phyloP scores from a whole-genome alignment of 768 basidiomycete genomes.

The Boletus subparvulus region DNA sequence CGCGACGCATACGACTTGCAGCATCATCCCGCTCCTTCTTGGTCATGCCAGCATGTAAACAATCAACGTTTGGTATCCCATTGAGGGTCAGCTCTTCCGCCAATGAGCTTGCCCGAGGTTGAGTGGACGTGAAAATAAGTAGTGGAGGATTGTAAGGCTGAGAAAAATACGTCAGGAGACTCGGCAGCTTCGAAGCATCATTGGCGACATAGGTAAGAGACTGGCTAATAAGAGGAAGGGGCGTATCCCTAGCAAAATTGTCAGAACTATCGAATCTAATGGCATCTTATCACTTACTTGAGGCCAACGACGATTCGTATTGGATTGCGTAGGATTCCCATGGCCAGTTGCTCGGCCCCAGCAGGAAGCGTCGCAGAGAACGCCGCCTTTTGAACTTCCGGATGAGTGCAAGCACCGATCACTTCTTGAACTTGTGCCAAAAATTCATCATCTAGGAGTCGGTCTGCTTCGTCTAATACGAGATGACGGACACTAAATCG shows the following conservation, averaged over 20 bases:
- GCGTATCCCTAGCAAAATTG: conserved; percentile 70
- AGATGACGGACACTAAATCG: conserved; percentile 73
- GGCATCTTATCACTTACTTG: conserved; percentile 57
- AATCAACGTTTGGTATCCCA: conserved; percentile 79
- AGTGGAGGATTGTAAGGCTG: conserved; percentile 88
- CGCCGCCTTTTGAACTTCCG: conserved; percentile 76
- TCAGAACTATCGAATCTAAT: conserved; percentile 14
- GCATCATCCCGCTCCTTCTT: conserved; percentile 87
- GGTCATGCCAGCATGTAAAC: conserved; percentile 87
- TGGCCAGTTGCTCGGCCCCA: conserved; percentile 81
- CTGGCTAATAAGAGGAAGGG: conserved; percentile 87
- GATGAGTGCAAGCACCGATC: conserved; percentile 68
- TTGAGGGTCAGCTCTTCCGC: conserved; percentile 80
- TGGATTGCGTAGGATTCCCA: conserved; percentile 81
- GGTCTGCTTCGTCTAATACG: conserved; percentile 88
- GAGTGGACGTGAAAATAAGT: conserved; percentile 88
- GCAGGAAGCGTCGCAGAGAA: conserved; percentile 96
- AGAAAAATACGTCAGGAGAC: conserved; percentile 74
- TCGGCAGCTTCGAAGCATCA: conserved; percentile 92
- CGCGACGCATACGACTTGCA: conserved; percentile 79
- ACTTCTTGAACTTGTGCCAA: conserved; percentile 87
- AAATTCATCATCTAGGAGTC: conserved; percentile 89
- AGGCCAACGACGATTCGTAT: conserved; percentile 94
- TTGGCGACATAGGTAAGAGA: conserved; percentile 88
- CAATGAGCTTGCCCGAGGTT: conserved; percentile 78